Evolutionary conservation across 352 stramenopile genomes (phyloP), one percentile per base, ranked within the genome.

Genomic region (Phytophthora podocarpi): DNA sequence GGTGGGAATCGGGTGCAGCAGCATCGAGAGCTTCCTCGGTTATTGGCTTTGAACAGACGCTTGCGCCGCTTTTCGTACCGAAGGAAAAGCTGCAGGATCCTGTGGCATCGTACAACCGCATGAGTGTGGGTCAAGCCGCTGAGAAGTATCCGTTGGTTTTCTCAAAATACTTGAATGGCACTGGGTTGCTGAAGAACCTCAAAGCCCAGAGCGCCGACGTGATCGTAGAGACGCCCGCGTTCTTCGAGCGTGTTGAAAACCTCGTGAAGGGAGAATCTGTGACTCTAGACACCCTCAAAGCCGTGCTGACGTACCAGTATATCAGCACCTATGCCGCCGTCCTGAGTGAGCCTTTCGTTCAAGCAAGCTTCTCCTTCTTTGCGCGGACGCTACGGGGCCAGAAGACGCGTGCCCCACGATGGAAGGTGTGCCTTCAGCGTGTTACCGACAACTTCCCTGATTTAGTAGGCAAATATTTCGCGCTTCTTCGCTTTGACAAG

Each of bases 331-430:
- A 77, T 16, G 70, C 70, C 2, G 15, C 57, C 1, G 59, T 60
- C 5, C 62, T 93, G 2, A 83, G 80, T 45, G 75, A 91, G 39
- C 60, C 78, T 7, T 98, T 98, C 41, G 76, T 97, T 7, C 66
- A 91, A n/a, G 87, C 87, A 1, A 77, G 83, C 11, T 98, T 98
- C 61, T 78, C 89, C 3, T 98, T 98, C 64, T 97, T 93, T 56
- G 76, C 80, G 6, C 59, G 71, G 15, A 87, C 64, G 2, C 59
- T 98, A 1, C 65, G 71, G 1, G 95, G 95, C 0, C 94, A 97
- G 39, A 70, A 93, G 47, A 72, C 87, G 46, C 90, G 90, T 39
- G 84, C 93, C n/a, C 87, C 85, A 28, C 80, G 92, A 8, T 96
- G 91, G 87, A 98, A 98, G 57, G 73, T 93, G 16, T 96, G 89